Conservation (phyloP, 306 rosid species). For the Arachis stenosperma region DNA sequence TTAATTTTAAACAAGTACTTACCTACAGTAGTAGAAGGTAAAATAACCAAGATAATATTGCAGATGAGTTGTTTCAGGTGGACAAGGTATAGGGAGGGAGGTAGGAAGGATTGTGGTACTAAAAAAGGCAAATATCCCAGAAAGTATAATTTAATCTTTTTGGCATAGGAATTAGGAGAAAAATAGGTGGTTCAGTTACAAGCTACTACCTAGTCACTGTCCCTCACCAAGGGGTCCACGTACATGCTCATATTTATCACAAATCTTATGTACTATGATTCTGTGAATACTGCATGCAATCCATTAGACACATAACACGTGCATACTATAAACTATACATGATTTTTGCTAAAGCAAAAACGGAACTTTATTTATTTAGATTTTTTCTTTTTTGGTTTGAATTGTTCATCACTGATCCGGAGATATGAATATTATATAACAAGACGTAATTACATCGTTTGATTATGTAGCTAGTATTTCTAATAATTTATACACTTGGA, state of each 20-base stretch:
- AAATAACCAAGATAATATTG: constrained; percentile 16
- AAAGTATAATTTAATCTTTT: constrained; percentile 29
- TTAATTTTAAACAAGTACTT: constrained; percentile 12
- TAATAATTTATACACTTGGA: no score
- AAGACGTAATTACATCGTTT: no score
- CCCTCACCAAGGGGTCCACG: constrained; percentile 34
- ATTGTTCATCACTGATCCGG: no score
- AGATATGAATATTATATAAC: no score
- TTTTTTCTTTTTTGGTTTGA: no score
- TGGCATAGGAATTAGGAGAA: constrained; percentile 28
- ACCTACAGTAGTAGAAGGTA: constrained; percentile 26
- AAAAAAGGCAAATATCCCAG: constrained; percentile 35
- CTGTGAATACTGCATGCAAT: not conserved
- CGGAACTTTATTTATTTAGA: no score
- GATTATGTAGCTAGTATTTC: no score
- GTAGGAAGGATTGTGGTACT: constrained; percentile 36
- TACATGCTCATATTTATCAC: constrained; percentile 30
- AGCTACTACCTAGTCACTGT: constrained; percentile 18
- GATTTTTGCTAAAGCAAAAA: no score
- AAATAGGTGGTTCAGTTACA: constrained; percentile 40
- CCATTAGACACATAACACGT: not conserved
- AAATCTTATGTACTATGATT: not conserved
- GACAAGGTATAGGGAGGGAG: constrained; percentile 21
- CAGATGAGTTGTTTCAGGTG: constrained; percentile 13
- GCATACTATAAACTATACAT: not conserved